Evolutionary conservation across 495 filamentous ascomycete genomes (phyloP), one percentile per base, ranked within the genome.

Genomic region (Tuber aestivum): DNA sequence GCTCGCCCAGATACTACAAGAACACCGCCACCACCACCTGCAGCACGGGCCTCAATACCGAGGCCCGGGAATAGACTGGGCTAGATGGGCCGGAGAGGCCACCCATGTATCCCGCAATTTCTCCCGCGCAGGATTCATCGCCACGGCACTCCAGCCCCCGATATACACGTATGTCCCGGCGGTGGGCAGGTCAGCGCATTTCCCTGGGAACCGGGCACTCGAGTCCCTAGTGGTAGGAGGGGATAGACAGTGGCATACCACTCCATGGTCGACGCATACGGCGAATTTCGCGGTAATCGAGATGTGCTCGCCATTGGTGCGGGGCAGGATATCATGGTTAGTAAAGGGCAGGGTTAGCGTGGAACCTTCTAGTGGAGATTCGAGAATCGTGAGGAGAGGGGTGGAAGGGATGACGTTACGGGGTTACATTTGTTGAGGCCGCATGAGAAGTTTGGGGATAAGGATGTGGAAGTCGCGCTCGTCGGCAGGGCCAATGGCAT

Each of bases 371-470:
- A 88, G 87, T 78, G 87, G 70, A 83, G 85, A 1, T 90, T 89
- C 78, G 86, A 87, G 75, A 86, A 89, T 65, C 74, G 86, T 41
- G 84, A 87, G 7, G 82, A 86, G 72, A 78, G 82, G 16, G 89
- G 87, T 76, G 90, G 89, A n/a, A 85, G 85, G 72, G 91, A 91
- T 78, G 91, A 92, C 83, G 88, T 92, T 69, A 89, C 87, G 45
- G 84, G 86, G 20, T 40, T 92, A 21, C 87, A 89, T 80, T 77
- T 92, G 1, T 77, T 92, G 40, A 77, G 83, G 21, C 83, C 86
- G 7, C 77, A 84, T 18, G 86, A 87, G 71, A 76, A 72, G 70
- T 77, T 72, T 35, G 80, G 83, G 74, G 74, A 78, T 27, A 70
- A 32, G 2, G 83, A 83, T 20, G 79, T 82, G 6, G 84, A 87